These are phyloP conservation scores for Fusarium xylarioides DNA, from an alignment of 2,329 filamentous ascomycete genomes.

Conservation along the genomic window DNA sequence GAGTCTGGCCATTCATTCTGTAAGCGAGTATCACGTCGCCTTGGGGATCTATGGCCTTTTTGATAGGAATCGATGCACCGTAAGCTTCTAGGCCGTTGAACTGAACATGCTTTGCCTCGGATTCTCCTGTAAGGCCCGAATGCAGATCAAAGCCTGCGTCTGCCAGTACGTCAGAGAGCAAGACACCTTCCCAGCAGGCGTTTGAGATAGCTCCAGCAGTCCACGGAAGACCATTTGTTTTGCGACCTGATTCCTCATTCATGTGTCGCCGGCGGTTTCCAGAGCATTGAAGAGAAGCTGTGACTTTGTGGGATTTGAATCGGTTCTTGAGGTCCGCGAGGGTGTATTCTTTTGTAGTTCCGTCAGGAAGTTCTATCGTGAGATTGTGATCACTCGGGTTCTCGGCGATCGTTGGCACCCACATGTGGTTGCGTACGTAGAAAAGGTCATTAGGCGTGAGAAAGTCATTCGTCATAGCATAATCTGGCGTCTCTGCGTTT, in stretches of 20 bases:
- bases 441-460: constrained; percentile 65
- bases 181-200: constrained; percentile 66
- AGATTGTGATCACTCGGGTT: constrained; percentile 55
- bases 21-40: constrained; percentile 74
- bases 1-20: constrained; percentile 70
- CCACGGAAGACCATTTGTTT: constrained; percentile 69
- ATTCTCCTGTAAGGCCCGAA: constrained; percentile 48
- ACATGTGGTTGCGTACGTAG: constrained; percentile 71
- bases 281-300: constrained; percentile 67
- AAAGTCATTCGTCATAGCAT: constrained; percentile 59
- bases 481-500: constrained; percentile 68
- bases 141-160: constrained; percentile 62
- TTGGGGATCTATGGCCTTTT: constrained; percentile 65
- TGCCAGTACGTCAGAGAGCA: constrained; percentile 62
- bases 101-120: constrained; percentile 61
- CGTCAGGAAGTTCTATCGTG: constrained; percentile 65
- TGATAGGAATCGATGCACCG: constrained; percentile 68
- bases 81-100: constrained; percentile 69
- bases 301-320: constrained; percentile 61
- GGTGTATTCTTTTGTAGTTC: constrained; percentile 61
- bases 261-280: constrained; percentile 69
- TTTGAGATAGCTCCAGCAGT: constrained; percentile 67
- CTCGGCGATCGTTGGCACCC: constrained; percentile 61
- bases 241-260: constrained; percentile 55
- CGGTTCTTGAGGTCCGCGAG: constrained; percentile 61